These are phyloP conservation scores for Mycena haematopus DNA, from an alignment of 768 basidiomycete genomes.

Conservation along the genomic window DNA sequence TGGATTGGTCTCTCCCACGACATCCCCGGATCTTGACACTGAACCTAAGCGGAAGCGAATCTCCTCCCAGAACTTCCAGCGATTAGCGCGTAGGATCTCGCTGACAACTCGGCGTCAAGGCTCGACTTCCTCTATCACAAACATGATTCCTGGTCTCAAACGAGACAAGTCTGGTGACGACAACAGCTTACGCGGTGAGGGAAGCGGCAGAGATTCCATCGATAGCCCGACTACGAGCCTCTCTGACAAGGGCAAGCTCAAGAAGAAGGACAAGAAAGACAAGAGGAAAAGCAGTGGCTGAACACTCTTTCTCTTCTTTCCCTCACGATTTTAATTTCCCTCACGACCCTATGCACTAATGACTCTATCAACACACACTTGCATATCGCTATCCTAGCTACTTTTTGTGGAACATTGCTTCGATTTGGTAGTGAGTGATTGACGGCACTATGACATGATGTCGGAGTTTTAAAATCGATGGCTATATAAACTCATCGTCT, in stretches of 20 bases:
- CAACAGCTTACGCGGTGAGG: conserved; percentile 44
- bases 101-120: conserved; percentile 64
- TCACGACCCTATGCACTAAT: conserved; percentile 33
- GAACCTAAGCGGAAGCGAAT: conserved; percentile 83
- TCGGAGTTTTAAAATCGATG: conserved; percentile 58
- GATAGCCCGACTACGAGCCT: conserved; percentile 67
- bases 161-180: conserved; percentile 59
- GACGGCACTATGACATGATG: neutral
- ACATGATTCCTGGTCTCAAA: conserved; percentile 59
- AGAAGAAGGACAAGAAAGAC: conserved; percentile 65
- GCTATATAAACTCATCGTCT: conserved; percentile 48
- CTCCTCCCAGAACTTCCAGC: conserved; percentile 86
- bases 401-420: neutral
- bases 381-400: conserved; percentile 12
- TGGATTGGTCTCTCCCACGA: conserved; percentile 62
- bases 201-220: conserved; percentile 46
- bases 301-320: conserved; percentile 24
- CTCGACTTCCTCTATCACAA: conserved; percentile 54
- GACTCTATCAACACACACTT: conserved; percentile 24
- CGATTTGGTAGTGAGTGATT: neutral
- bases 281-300: conserved; percentile 49
- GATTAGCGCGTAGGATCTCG: conserved; percentile 77
- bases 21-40: conserved; percentile 74
- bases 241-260: conserved; percentile 57
- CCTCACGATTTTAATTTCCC: conserved; percentile 29